A percentile compares a stretch with the other conserved stretches of the same genome.
phyloP scores from a whole-genome alignment of 106 monocot species.

The Allium fistulosum region DNA sequence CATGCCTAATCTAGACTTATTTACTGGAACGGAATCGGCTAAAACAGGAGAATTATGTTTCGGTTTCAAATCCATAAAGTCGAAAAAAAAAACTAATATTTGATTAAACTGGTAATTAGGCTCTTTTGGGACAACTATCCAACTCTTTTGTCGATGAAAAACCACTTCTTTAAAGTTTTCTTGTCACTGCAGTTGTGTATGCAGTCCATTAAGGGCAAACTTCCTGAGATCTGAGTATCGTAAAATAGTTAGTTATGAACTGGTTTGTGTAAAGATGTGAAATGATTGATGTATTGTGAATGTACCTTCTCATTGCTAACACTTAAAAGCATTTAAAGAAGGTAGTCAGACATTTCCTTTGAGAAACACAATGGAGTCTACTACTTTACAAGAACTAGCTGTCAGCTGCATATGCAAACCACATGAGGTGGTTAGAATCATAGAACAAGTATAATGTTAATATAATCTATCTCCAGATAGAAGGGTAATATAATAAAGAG shows the following conservation, averaged over 20 bases:
- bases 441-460: too few relatives aligned
- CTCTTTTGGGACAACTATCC: slow-evolving; percentile 22
- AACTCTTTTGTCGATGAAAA: slow-evolving; percentile 93
- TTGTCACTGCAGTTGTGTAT: slow-evolving; percentile 66
- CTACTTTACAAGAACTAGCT: too few relatives aligned
- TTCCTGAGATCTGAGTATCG: slow-evolving; percentile 35
- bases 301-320: slow-evolving; percentile 42
- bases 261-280: not conserved
- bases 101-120: not conserved
- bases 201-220: slow-evolving; percentile 56
- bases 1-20: slow-evolving; percentile 52
- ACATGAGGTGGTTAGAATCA: too few relatives aligned
- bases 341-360: slow-evolving; percentile 5
- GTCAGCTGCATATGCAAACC: too few relatives aligned
- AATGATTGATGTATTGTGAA: not conserved
- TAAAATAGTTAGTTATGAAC: not conserved
- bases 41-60: slow-evolving; percentile 65
- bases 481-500: too few relatives aligned
- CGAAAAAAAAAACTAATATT: slow-evolving; percentile 2
- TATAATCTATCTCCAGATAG: too few relatives aligned
- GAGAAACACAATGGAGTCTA: too few relatives aligned
- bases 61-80: slow-evolving; percentile 65
- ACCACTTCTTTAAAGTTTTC: slow-evolving; percentile 89
- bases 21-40: slow-evolving; percentile 49
- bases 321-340: slow-evolving; percentile 21